These are phyloP conservation scores for Auriculariales sp. DNA, from an alignment of 768 basidiomycete genomes.

Conservation along the genomic window DNA sequence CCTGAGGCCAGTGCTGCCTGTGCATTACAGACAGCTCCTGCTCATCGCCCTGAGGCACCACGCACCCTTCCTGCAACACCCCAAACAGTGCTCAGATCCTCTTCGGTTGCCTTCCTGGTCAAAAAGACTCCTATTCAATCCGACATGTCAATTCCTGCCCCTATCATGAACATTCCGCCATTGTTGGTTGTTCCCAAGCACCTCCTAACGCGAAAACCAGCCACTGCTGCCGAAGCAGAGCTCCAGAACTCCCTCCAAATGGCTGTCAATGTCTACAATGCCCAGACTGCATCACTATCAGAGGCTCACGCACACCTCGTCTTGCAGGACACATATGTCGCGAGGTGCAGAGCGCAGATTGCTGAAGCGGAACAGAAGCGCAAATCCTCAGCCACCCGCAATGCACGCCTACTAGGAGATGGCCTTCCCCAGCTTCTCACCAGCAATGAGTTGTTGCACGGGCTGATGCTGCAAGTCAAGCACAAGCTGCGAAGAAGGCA, in stretches of 20 bases:
- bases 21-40: not conserved
- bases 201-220: slow-evolving; percentile 1
- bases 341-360: slow-evolving; percentile 2
- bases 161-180: not conserved
- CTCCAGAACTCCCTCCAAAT: slow-evolving; percentile 3
- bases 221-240: not conserved
- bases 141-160: not conserved
- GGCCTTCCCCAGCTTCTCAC: not conserved
- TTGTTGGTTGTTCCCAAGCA: not conserved
- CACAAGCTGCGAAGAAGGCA: not conserved
- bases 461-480: not conserved
- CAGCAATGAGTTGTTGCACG: not conserved
- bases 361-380: slow-evolving; percentile 1
- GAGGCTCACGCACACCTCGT: slow-evolving; percentile 4
- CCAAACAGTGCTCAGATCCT: not conserved
- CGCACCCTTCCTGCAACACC: not conserved
- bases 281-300: not conserved
- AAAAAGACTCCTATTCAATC: not conserved
- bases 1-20: not conserved
- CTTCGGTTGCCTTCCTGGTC: not conserved
- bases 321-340: slow-evolving; percentile 3
- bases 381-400: not conserved
- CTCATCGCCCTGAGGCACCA: not conserved
- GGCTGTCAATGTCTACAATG: not conserved
- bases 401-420: not conserved